A percentile compares a stretch with the other conserved stretches of the same genome.
phyloP scores from a whole-genome alignment of 257 asterid genomes.

The Ligustrum vulgare region DNA sequence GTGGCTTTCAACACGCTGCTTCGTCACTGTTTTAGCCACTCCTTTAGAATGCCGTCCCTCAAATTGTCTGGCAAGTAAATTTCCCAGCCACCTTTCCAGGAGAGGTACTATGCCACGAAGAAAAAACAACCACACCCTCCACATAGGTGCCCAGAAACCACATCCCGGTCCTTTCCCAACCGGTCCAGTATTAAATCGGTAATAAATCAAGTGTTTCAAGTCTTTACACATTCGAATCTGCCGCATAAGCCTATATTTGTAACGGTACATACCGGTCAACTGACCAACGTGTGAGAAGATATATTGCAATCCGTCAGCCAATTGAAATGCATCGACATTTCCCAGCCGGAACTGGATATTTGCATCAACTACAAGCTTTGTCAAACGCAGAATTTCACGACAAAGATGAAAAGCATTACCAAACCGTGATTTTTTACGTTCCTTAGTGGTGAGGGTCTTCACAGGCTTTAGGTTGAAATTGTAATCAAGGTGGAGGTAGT shows the following conservation, averaged over 20 bases:
- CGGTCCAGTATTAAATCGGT: constrained; percentile 97
- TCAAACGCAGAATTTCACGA: constrained; percentile 93
- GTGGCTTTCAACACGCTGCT: constrained; percentile 99
- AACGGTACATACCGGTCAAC: constrained; percentile 97
- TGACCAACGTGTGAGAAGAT: constrained; percentile 98
- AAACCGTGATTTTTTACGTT: constrained; percentile 91
- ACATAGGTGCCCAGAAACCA: constrained; percentile 99
- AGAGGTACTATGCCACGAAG: constrained; percentile 99
- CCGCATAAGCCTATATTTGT: constrained; percentile 97
- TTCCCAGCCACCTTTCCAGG: constrained; percentile 95
- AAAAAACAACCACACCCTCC: constrained; percentile 99
- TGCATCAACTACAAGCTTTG: constrained; percentile 98
- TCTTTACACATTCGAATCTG: constrained; percentile 99
- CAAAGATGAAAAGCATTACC: constrained; percentile 99
- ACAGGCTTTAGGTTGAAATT: constrained; percentile 97
- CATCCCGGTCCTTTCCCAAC: constrained; percentile 99
- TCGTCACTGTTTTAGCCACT: constrained; percentile 98
- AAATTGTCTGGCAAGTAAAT: constrained; percentile 92
- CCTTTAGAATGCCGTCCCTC: constrained; percentile 98
- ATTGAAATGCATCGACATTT: constrained; percentile 96
- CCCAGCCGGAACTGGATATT: constrained; percentile 98
- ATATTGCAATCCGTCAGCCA: constrained; percentile 98
- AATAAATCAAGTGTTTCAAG: constrained; percentile 93
- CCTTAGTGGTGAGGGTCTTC: constrained; percentile 96
- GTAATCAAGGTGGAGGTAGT: constrained; percentile 93